Base-by-base conservation (phyloP, 352 stramenopile genomes). In the Globisporangium emineosum region DNA sequence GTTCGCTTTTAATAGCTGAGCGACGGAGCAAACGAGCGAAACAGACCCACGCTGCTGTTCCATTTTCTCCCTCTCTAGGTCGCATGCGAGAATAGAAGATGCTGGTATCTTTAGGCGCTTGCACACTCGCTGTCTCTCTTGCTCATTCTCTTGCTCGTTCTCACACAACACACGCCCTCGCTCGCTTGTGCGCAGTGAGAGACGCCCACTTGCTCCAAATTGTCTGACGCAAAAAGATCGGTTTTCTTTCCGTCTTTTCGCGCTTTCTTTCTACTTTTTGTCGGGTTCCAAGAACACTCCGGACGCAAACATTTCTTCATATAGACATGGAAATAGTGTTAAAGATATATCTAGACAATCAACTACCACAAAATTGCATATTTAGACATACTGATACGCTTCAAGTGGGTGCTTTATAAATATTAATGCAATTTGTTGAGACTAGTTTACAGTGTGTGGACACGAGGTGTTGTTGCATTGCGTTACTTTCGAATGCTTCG, bases 1-100 rank as follows among this genome's bases (percentile, higher is more conserved):
- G 50, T 56, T 56, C 13, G 56, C 56, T 62, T 62, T 53, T 53
- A 62, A 53, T 62, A 62, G 37, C 23, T 13, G 9, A 32, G 4
- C 47, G 21, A 5, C 10, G 19, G 47, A 3, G 10, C 19, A 10
- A 54, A 32, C 7, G 50, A 13, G 10, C 2, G 27, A 57, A 27
- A 25, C 7, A n/a, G 30, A 59, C 3, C 9, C 15, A 21, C 19
- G 32, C n/a, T 33, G 9, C 29, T 51, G 54, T n/a, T 60, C 54
- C 32, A 50, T 60, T 50, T n/a, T 17, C 9, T 51, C 55, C 3
- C 33, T 51, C 54, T 21, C 30, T 50, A 8, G 3, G 15, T 23
- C 27, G 25, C 21, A 32, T 17, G 55, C 19, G n/a, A 1, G 23
- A 52, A 61, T 52, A 33, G 55, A 52, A n/a, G n/a, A n/a, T n/a